These are phyloP conservation scores for Cenchrus purpureus DNA, from an alignment of 176 grass and related monocot species.

Conservation along the genomic window DNA sequence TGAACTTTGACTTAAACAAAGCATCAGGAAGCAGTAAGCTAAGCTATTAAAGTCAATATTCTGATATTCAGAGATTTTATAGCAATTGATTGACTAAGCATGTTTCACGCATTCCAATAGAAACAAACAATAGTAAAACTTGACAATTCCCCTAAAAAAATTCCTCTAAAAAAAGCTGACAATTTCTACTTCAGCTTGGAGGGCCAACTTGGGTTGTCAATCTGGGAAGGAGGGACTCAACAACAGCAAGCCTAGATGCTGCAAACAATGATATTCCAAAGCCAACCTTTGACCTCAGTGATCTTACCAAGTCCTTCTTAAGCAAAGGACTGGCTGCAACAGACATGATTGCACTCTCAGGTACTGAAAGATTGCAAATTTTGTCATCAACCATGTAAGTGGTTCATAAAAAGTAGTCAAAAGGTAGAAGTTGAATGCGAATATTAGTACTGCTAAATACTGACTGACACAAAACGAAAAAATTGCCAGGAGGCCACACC, in stretches of 20 bases:
- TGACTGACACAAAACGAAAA: neutral
- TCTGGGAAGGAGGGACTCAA: constrained; percentile 59
- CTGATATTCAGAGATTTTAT: neutral
- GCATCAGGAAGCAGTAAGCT: neutral
- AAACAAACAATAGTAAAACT: neutral
- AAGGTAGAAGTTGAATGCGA: neutral
- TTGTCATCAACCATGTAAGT: neutral
- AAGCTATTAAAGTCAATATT: neutral
- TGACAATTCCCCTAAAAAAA: no score
- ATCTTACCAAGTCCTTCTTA: constrained; percentile 53
- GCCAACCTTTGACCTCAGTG: constrained; percentile 39
- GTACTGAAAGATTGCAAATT: constrained; percentile 20
- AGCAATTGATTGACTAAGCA: neutral
- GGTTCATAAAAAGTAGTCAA: neutral
- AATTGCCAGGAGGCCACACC: constrained; percentile 49
- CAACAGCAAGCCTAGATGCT: constrained; percentile 50
- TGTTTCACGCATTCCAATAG: neutral
- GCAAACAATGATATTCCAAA: constrained; percentile 61
- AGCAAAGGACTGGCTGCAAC: constrained; percentile 56
- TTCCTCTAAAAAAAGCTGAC: neutral
- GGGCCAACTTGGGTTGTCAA: constrained; percentile 61
- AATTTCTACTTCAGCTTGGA: constrained; percentile 50
- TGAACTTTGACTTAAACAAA: neutral
- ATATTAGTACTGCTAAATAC: neutral
- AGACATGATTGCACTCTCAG: constrained; percentile 74